Conservation (phyloP, 441 rosid genomes). For the Brassica balearica region DNA sequence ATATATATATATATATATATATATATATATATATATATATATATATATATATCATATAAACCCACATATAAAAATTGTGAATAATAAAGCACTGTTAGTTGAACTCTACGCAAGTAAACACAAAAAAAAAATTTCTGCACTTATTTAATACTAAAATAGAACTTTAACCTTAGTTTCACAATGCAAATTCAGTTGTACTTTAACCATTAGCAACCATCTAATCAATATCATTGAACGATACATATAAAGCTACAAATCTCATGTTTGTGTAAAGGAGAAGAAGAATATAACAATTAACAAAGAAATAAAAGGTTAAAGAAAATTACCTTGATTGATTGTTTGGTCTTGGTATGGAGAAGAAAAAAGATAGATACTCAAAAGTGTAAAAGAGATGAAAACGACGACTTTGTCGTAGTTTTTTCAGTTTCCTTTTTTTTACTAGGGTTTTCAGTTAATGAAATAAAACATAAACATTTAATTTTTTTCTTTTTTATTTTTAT, state of each 20-base stretch:
- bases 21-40: too few relatives aligned
- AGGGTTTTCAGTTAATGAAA: not conserved
- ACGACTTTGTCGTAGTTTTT: not conserved
- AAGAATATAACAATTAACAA: not conserved
- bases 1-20: too few relatives aligned
- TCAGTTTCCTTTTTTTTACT: not conserved
- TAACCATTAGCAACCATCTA: not conserved
- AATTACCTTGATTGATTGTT: not conserved
- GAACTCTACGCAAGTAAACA: too few relatives aligned
- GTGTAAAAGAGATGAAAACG: not conserved
- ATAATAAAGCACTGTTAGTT: too few relatives aligned
- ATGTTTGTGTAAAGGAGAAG: not conserved
- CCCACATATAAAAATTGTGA: too few relatives aligned
- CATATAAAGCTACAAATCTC: not conserved
- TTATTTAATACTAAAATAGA: not conserved
- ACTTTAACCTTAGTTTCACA: not conserved
- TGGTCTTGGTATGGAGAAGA: not conserved
- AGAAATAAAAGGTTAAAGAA: not conserved
- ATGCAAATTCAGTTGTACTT: not conserved
- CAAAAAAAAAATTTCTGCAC: too few relatives aligned
- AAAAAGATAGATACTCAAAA: not conserved
- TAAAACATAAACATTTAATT: not conserved
- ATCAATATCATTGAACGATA: not conserved
- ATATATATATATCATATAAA: too few relatives aligned
- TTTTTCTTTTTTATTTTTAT: too few relatives aligned